Base-by-base conservation (phyloP, 2,329 filamentous ascomycete genomes). In the Didymosphaeria variabile region DNA sequence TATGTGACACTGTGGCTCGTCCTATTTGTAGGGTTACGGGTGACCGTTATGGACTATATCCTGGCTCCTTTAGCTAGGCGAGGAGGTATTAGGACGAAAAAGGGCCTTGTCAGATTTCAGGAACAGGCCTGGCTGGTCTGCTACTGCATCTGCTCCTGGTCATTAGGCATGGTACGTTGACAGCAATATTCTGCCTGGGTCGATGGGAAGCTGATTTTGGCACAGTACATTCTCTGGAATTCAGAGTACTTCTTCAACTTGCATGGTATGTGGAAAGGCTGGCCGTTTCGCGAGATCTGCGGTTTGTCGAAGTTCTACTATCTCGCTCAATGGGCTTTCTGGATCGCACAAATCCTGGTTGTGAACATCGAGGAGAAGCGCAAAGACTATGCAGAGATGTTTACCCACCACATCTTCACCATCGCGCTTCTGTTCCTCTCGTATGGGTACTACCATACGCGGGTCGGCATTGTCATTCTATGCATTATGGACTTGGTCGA, bases 321-420 rank as follows among this genome's bases (percentile, higher is more conserved):
- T 72, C 85, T 99, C 34, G 90, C 90, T 15, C 94, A 98, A 77
- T 91, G 94, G 80, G 90, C 91, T 26, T 98, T 97, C 79, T 97
- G 93, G 91, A 79, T 97, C 51, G 94, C 98, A 81, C 94, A 97
- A 80, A 91, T 98, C 66, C 83, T 97, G 34, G 92, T 97, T 60
- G 92, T 98, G 77, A 91, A 97, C 79, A 93, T 98, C 62, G 95
- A 99, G 80, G 92, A 96, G 80, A 88, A 91, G 67, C 88, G 95
- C 72, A 98, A 98, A 81, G 95, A 99, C 72, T 91, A 97, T 79
- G 91, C 88, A 82, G 94, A 98, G 79, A 98, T 98, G 95, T 88
- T 98, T 68, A 90, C 88, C 19, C 95, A 98, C 79, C 95, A 99
- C 81, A 87, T 97, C 75, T 89, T 98, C 76, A 99, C 95, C 21